Percentiles rank a stretch among this genome's conserved stretches.
These are phyloP conservation scores for Lecanicillium sp. DNA, from an alignment of 2,329 filamentous ascomycete genomes.

Conservation along the genomic window DNA sequence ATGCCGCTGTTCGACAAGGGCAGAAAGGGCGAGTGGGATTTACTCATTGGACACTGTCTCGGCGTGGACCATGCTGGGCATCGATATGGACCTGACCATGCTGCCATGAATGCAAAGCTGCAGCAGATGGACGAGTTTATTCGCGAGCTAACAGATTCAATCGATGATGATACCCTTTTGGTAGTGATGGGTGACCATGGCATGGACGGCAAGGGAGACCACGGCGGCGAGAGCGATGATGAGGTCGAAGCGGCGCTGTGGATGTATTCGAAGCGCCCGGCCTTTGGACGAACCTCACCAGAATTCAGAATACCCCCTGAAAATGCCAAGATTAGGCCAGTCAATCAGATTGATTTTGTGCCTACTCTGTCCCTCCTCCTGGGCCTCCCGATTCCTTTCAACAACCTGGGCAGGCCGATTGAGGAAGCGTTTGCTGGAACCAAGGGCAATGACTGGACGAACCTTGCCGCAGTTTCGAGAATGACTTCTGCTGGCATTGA, in stretches of 20 bases:
- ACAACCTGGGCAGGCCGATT: constrained; percentile 87
- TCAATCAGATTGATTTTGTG: constrained; percentile 88
- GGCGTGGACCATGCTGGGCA: constrained; percentile 97
- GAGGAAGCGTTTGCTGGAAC: constrained; percentile 81
- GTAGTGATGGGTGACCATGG: constrained; percentile 99
- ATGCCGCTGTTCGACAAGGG: constrained; percentile 67
- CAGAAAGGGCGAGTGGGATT: constrained; percentile 70
- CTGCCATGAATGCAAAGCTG: constrained; percentile 84
- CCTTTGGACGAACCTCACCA: constrained; percentile 70
- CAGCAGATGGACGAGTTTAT: constrained; percentile 84
- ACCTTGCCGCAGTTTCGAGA: constrained; percentile 67
- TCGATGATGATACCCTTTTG: constrained; percentile 81
- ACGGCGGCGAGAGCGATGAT: constrained; percentile 96
- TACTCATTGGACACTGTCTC: constrained; percentile 89
- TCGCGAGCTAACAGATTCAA: constrained; percentile 55
- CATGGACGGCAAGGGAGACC: constrained; percentile 95
- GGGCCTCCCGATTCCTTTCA: constrained; percentile 89
- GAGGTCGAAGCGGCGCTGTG: constrained; percentile 91
- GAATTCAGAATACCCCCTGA: constrained; percentile 48
- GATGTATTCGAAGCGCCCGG: constrained; percentile 90
- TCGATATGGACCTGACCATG: constrained; percentile 86
- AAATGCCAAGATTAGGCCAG: constrained; percentile 70
- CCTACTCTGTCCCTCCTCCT: constrained; percentile 83
- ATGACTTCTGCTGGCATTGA: constrained; percentile 79
- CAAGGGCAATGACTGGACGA: constrained; percentile 63